A percentile compares a stretch with the other conserved stretches of the same genome.
Conservation (phyloP, 2,329 filamentous ascomycete genomes). For the Canariomyces notabilis region DNA sequence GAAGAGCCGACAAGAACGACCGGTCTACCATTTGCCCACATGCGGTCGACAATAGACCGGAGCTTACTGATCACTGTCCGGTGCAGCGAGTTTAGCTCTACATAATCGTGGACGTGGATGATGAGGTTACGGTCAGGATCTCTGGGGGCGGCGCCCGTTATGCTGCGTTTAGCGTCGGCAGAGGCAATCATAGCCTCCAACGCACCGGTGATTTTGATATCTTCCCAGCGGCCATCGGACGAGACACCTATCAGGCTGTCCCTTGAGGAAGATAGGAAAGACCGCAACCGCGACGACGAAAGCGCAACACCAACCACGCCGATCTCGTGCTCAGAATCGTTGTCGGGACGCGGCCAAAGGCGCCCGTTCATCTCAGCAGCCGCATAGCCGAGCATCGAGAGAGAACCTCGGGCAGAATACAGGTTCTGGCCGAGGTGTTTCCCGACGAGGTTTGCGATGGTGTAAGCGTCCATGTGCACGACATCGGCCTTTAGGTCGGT, state of each 20-base stretch:
- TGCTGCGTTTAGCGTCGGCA: constrained; percentile 33
- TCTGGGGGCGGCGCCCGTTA: not conserved
- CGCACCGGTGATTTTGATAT: constrained; percentile 54
- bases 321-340: constrained; percentile 37
- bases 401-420: constrained; percentile 43
- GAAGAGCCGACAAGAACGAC: constrained; percentile 75
- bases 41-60: constrained; percentile 64
- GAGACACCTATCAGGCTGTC: constrained; percentile 23
- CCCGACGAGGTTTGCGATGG: constrained; percentile 64
- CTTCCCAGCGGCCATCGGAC: constrained; percentile 52
- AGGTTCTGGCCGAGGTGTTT: constrained; percentile 61
- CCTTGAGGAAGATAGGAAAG: constrained; percentile 23
- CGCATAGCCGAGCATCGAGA: constrained; percentile 53
- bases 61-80: constrained; percentile 70
- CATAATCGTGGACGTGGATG: constrained; percentile 74
- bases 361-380: constrained; percentile 52
- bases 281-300: constrained; percentile 22
- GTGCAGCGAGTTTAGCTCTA: constrained; percentile 65
- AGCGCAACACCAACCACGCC: constrained; percentile 27
- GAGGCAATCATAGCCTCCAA: constrained; percentile 53
- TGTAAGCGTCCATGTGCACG: constrained; percentile 62
- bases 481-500: constrained; percentile 55
- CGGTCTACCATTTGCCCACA: constrained; percentile 64
- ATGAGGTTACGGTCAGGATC: constrained; percentile 45
- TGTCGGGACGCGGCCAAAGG: constrained; percentile 37